phyloP scores from a whole-genome alignment of 2,329 filamentous ascomycete genomes.

The Alternaria angustiovoidea region DNA sequence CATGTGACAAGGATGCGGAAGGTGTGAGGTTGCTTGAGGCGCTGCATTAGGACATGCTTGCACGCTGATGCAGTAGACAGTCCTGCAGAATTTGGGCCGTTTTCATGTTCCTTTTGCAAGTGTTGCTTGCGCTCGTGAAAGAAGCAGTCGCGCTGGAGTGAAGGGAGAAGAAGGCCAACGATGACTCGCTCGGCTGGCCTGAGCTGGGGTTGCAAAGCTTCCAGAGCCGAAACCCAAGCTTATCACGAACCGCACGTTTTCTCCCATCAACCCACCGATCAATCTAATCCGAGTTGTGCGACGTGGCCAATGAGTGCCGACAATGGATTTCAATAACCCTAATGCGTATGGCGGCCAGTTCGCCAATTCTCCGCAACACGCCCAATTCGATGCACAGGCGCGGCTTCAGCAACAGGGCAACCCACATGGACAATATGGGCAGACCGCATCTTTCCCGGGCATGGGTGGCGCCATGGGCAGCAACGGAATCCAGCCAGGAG shows the following conservation, averaged over 20 bases:
- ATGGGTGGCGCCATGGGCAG: slow-evolving; percentile 23
- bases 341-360: slow-evolving; percentile 47
- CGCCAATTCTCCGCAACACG: slow-evolving; percentile 45
- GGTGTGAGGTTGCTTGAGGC: slow-evolving; percentile 22
- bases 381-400: slow-evolving; percentile 45
- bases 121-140: slow-evolving; percentile 1
- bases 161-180: slow-evolving; percentile 1
- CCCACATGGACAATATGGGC: slow-evolving; percentile 45
- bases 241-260: slow-evolving; percentile 46
- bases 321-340: slow-evolving; percentile 52
- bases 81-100: not conserved
- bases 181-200: slow-evolving; percentile 21
- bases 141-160: not conserved
- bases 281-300: slow-evolving; percentile 51
- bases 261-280: slow-evolving; percentile 38
- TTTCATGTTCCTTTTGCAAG: not conserved
- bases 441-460: slow-evolving; percentile 38
- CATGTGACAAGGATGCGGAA: slow-evolving; percentile 24
- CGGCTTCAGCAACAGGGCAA: slow-evolving; percentile 45
- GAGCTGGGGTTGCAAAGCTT: slow-evolving; percentile 11
- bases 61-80: slow-evolving; percentile 2
- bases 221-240: slow-evolving; percentile 25
- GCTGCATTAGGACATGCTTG: slow-evolving; percentile 20
- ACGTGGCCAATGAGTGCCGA: slow-evolving; percentile 49
- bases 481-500: slow-evolving; percentile 44